Conservation (phyloP, 2,329 filamentous ascomycete genomes). For the Fusarium oxysporum region DNA sequence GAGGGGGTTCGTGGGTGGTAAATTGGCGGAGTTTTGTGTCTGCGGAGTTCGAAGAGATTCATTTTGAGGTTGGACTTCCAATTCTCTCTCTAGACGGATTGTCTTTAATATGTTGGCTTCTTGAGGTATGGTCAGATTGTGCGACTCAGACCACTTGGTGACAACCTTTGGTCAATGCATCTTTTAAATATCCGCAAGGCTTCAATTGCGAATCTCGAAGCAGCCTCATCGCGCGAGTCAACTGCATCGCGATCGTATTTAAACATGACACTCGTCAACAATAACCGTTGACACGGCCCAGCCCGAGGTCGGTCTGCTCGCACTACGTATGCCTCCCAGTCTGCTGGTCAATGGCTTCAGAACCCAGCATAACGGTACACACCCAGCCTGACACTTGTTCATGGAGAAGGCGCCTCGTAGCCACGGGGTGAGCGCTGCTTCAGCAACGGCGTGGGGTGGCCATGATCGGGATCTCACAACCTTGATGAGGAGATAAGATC, state of each 20-base stretch:
- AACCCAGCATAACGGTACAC: not conserved
- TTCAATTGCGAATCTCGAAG: not conserved
- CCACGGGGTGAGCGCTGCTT: not conserved
- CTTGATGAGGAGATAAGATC: not conserved
- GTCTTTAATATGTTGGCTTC: not conserved
- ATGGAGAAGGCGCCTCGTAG: not conserved
- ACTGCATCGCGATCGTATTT: not conserved
- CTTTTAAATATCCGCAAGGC: fast-evolving
- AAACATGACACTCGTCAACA: constrained; percentile 40
- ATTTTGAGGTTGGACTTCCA: not conserved
- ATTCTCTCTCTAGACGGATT: too few species aligned
- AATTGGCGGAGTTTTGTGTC: not conserved
- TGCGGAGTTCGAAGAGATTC: not conserved
- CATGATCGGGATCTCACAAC: not conserved
- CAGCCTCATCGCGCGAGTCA: not conserved
- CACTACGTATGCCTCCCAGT: not conserved
- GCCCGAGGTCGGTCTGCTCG: constrained; percentile 29
- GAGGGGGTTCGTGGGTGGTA: not conserved
- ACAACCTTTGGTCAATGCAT: not conserved
- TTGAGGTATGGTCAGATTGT: too few species aligned
- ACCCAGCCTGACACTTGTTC: not conserved
- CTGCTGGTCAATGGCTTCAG: not conserved
- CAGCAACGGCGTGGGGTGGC: not conserved
- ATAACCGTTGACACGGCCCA: constrained; percentile 44
- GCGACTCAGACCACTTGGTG: too few species aligned